A percentile compares a stretch with the other conserved stretches of the same genome.
These are phyloP conservation scores for Pistacia atlantica DNA, from an alignment of 345 rosid genomes.

Conservation along the genomic window DNA sequence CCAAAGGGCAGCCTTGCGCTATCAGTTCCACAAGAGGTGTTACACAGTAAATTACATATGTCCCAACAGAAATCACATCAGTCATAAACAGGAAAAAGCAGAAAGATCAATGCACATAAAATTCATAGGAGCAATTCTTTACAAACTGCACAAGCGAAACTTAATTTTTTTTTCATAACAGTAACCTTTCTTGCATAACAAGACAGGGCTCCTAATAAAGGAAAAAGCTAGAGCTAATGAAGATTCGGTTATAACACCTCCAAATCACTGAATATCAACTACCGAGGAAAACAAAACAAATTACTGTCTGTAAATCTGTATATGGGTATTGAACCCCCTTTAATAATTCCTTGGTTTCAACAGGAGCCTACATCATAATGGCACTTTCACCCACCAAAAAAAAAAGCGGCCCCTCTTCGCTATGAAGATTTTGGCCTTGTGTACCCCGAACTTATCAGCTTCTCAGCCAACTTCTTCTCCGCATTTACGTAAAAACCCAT, in stretches of 20 bases:
- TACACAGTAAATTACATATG: not conserved
- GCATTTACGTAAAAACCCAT: slow-evolving; percentile 60
- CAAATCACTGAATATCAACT: not conserved
- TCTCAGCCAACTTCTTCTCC: slow-evolving; percentile 70
- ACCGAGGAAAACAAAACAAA: not conserved
- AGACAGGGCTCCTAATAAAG: not conserved
- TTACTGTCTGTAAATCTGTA: not conserved
- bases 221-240: not conserved
- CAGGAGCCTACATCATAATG: not conserved
- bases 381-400: not conserved
- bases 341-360: not conserved
- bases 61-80: not conserved
- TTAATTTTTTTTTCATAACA: not conserved
- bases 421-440: slow-evolving; percentile 40
- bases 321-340: not conserved
- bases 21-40: not conserved
- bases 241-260: not conserved
- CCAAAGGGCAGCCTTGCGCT: not conserved
- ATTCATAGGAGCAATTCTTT: not conserved
- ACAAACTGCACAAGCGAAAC: not conserved
- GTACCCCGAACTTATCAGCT: slow-evolving; percentile 72
- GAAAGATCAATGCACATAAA: not conserved
- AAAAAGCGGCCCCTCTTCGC: not conserved
- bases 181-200: not conserved
- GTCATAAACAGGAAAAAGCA: not conserved